phyloP scores from a whole-genome alignment of 345 rosid genomes.

The Melastoma malabathricum region DNA sequence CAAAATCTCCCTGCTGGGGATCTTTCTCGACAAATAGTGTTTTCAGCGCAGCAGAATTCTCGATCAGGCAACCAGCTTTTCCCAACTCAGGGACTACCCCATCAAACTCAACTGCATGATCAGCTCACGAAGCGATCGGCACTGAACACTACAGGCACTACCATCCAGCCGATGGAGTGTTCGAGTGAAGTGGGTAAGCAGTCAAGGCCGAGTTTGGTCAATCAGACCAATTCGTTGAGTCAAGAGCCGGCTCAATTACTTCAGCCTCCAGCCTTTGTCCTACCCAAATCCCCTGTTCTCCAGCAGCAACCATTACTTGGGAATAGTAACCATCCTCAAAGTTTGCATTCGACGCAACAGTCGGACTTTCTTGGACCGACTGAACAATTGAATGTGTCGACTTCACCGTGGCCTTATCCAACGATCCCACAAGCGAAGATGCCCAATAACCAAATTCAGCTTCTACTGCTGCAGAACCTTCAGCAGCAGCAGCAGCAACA shows the following conservation, averaged over 20 bases:
- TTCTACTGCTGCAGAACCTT: conserved; percentile 67
- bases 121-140: conserved; percentile 30
- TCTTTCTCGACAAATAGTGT: conserved; percentile 38
- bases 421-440: conserved; percentile 29
- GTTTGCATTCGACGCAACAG: conserved; percentile 31
- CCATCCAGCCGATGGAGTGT: conserved; percentile 25
- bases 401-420: conserved; percentile 32
- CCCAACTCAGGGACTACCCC: conserved; percentile 27
- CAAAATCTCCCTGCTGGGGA: conserved; percentile 34
- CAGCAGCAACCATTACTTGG: conserved; percentile 29
- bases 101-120: conserved; percentile 37
- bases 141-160: conserved; percentile 17
- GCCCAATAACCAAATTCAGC: conserved; percentile 41
- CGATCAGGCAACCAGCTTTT: conserved; percentile 30
- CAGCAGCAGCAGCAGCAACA: conserved; percentile 64
- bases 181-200: conserved; percentile 33
- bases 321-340: conserved; percentile 31
- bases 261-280: conserved; percentile 36
- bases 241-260: conserved; percentile 35
- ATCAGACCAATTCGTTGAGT: conserved; percentile 24
- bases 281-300: conserved; percentile 17
- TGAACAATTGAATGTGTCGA: conserved; percentile 28
- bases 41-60: conserved; percentile 27
- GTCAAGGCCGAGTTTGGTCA: conserved; percentile 29
- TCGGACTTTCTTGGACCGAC: conserved; percentile 26